A percentile compares a stretch with the other conserved stretches of the same genome.
phyloP scores from a whole-genome alignment of 208 protist genomes.

The Crithidia fasciculata region DNA sequence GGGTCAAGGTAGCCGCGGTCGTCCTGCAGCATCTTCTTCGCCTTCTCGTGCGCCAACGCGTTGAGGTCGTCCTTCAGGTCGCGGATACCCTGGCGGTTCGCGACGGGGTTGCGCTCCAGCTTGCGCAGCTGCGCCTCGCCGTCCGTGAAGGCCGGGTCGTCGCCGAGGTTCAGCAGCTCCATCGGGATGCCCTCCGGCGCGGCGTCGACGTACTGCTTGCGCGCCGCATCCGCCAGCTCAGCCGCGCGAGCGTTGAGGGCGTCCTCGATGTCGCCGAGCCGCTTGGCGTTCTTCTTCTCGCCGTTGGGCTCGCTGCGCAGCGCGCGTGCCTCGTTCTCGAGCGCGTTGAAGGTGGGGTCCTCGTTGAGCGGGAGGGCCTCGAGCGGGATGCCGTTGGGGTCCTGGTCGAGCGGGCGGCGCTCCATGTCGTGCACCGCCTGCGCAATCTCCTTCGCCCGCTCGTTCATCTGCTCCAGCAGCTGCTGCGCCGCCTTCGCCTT shows the following conservation, averaged over 20 bases:
- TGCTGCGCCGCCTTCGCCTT: constrained; percentile 56
- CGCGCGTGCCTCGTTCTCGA: constrained; percentile 69
- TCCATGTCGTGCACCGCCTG: constrained; percentile 62
- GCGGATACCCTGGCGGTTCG: constrained; percentile 65
- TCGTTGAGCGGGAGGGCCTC: constrained; percentile 66
- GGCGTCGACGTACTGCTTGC: constrained; percentile 57
- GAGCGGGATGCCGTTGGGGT: constrained; percentile 71
- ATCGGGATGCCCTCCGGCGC: constrained; percentile 56
- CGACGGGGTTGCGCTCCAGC: constrained; percentile 66
- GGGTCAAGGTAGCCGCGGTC: constrained; percentile 80
- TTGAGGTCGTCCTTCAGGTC: constrained; percentile 77
- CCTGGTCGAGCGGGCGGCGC: constrained; percentile 46
- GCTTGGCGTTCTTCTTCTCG: constrained; percentile 45
- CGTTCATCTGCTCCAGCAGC: constrained; percentile 77
- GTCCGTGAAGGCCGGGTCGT: constrained; percentile 58
- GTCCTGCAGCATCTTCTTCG: constrained; percentile 47
- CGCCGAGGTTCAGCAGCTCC: constrained; percentile 60
- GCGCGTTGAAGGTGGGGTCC: constrained; percentile 57
- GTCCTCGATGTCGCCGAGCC: constrained; percentile 53
- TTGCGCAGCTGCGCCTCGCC: constrained; percentile 61
- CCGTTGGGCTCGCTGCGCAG: constrained; percentile 42
- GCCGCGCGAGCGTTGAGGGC: constrained; percentile 63
- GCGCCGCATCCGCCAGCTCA: constrained; percentile 61
- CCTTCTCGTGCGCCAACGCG: constrained; percentile 60
- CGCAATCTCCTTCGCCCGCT: constrained; percentile 69